Evolutionary conservation across 2,329 filamentous ascomycete genomes (phyloP), one percentile per base, ranked within the genome.

Genomic region (Colletotrichum sp.): DNA sequence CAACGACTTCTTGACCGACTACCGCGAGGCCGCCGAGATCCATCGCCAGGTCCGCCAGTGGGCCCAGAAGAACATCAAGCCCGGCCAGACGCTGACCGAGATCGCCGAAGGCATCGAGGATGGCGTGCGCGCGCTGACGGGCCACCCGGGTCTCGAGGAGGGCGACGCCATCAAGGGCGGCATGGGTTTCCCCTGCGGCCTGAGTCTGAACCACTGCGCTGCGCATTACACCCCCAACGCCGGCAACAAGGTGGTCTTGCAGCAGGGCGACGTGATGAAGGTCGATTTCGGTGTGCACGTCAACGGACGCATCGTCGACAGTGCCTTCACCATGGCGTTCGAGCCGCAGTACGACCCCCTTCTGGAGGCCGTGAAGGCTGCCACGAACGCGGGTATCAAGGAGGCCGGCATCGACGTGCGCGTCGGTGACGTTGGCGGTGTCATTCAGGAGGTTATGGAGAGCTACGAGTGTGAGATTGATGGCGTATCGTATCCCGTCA

Each of bases 181-280:
- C 70, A 95, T 98, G 90, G 95, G 95, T 7, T 98, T 98, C 87
- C 95, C 95, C 5, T 96, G 93, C 21, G 95, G 95, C 71, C 87
- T 98, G 75, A 96, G 94, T 83, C 89, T 97, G 80, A 96, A 98
- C 86, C 92, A 97, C 84, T 95, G 94, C 81, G 95, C 95, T 2
- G 95, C 95, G 6, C 95, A 98, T 86, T 98, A 95, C 85, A 96
- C 93, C 8, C 95, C 95, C 16, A 98, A 98, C 83, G 93, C 94
- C 3, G 95, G 95, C 71, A 97, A 97, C 86, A 95, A 95, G 83
- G 90, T 94, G 80, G 85, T 96, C 34, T 87, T 97, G 76, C 88
- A 94, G 81, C 84, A 93, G 77, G 90, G 91, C 78, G 95, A 98
- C 82, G 94, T 98, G 39, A 91, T 96, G 90, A 96, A 95, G 84